Percentiles rank a stretch among this genome's conserved stretches.
phyloP scores from a whole-genome alignment of 2,329 filamentous ascomycete genomes.

The Triangularia verruculosa region DNA sequence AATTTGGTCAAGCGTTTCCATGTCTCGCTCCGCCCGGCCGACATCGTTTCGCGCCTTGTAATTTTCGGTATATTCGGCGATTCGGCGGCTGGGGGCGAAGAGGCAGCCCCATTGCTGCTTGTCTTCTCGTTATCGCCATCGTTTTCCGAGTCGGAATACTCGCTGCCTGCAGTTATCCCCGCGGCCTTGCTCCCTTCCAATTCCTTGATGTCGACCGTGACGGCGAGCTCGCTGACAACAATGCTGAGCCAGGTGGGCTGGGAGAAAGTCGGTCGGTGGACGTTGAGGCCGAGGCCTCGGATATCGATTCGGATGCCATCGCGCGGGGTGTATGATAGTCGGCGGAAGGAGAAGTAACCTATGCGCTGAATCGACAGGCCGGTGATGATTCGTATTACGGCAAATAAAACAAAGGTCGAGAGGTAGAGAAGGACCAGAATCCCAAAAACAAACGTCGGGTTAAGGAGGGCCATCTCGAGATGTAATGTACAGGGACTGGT shows the following conservation, averaged over 20 bases:
- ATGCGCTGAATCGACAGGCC: slow-evolving; percentile 94
- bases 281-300: slow-evolving; percentile 77
- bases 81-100: slow-evolving; percentile 9
- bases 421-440: slow-evolving; percentile 83
- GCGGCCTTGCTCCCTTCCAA: slow-evolving; percentile 51
- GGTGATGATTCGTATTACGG: slow-evolving; percentile 85
- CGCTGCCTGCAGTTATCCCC: slow-evolving; percentile 27
- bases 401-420: slow-evolving; percentile 88
- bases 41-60: slow-evolving; percentile 31
- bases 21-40: slow-evolving; percentile 58
- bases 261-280: slow-evolving; percentile 93
- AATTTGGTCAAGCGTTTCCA: slow-evolving; percentile 76
- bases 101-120: background rate
- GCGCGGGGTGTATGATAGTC: slow-evolving; percentile 83
- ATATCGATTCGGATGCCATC: slow-evolving; percentile 90
- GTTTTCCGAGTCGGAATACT: slow-evolving; percentile 27
- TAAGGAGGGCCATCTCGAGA: slow-evolving; percentile 59
- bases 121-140: slow-evolving; percentile 9
- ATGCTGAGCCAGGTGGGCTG: slow-evolving; percentile 96
- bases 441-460: slow-evolving; percentile 81
- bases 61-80: slow-evolving; percentile 23
- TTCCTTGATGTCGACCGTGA: slow-evolving; percentile 75
- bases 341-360: slow-evolving; percentile 86
- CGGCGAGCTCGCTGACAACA: slow-evolving; percentile 77
- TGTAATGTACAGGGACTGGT: slow-evolving; percentile 19